A percentile compares a stretch with the other conserved stretches of the same genome.
Evolutionary conservation across 2,329 filamentous ascomycete genomes (phyloP).

Genomic region (Neophaeococcomyces mojaviensis): DNA sequence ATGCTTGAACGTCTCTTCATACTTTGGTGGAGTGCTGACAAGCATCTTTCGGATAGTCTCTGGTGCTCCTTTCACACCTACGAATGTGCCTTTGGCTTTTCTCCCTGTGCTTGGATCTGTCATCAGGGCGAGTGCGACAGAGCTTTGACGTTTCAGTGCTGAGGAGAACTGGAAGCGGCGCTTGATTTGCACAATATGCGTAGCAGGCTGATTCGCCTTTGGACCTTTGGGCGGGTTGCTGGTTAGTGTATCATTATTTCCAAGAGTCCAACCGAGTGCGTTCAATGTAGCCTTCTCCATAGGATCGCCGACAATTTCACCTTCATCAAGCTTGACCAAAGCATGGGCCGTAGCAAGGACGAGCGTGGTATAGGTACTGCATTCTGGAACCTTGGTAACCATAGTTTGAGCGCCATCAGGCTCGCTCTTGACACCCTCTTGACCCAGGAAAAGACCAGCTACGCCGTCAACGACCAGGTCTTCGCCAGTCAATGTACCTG

Average conservation of each 20-base stretch:
- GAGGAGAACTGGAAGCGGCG: conserved; percentile 98
- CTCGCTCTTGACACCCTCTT: conserved; percentile 59
- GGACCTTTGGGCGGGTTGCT: conserved; percentile 51
- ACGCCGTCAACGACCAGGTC: conserved; percentile 96
- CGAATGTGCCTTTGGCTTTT: conserved; percentile 78
- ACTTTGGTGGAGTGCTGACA: conserved; percentile 69
- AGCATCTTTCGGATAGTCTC: conserved; percentile 97
- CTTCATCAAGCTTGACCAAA: conserved; percentile 90
- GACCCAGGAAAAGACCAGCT: conserved; percentile 72
- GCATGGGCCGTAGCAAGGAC: conserved; percentile 93
- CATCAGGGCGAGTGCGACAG: conserved; percentile 73
- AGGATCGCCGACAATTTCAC: conserved; percentile 92
- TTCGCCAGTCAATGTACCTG: conserved; percentile 90
- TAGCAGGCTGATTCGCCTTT: conserved; percentile 39
- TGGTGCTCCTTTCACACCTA: conserved; percentile 90
- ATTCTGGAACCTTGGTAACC: conserved; percentile 62
- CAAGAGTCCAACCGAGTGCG: conserved; percentile 88
- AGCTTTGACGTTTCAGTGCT: conserved; percentile 89
- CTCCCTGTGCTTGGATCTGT: conserved; percentile 65
- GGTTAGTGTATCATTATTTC: conserved; percentile 74
- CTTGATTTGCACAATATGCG: conserved; percentile 84
- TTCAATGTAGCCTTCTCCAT: conserved; percentile 96
- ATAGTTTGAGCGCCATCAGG: conserved; percentile 75
- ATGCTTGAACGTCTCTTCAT: conserved; percentile 97
- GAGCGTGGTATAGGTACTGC: conserved; percentile 75